phyloP scores from a whole-genome alignment of 2,329 filamentous ascomycete species.

The Coniochaeta sp. region DNA sequence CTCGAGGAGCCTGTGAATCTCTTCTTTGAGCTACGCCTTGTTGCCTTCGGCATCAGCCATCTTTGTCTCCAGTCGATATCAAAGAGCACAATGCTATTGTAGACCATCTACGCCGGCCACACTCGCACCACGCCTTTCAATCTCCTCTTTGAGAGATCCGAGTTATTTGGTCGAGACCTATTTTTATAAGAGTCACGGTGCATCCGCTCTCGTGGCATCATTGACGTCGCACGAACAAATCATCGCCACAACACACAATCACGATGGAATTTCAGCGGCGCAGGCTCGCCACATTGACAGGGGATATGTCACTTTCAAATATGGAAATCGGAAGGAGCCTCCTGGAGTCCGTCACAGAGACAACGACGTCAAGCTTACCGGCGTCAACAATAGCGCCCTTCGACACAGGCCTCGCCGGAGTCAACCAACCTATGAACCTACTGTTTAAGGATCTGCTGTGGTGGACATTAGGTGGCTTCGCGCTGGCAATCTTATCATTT shows the following conservation, averaged over 20 bases:
- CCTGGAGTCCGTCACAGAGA: constrained; percentile 3
- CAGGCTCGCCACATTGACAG: constrained; percentile 18
- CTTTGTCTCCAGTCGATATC: neutral
- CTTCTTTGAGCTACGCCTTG: neutral
- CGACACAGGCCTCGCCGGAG: constrained; percentile 49
- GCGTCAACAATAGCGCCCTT: constrained; percentile 48
- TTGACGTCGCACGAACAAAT: neutral
- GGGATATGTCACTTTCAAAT: neutral
- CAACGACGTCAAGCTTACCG: constrained; percentile 22
- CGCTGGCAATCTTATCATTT: constrained; percentile 43
- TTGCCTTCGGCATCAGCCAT: neutral
- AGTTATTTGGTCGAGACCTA: neutral
- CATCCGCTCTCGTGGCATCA: neutral
- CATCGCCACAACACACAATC: neutral
- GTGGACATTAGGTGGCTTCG: constrained; percentile 53
- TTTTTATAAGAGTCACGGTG: neutral
- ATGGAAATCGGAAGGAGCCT: constrained; percentile 1
- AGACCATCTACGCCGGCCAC: neutral
- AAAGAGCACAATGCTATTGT: neutral
- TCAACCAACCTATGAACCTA: constrained; percentile 51
- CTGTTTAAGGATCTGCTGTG: constrained; percentile 50
- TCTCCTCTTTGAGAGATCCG: neutral
- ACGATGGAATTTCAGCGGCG: constrained; percentile 23
- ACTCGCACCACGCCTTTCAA: neutral
- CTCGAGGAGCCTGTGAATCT: neutral